Evolutionary conservation across 257 asterid genomes (phyloP).

Genomic region (Striga asiatica): DNA sequence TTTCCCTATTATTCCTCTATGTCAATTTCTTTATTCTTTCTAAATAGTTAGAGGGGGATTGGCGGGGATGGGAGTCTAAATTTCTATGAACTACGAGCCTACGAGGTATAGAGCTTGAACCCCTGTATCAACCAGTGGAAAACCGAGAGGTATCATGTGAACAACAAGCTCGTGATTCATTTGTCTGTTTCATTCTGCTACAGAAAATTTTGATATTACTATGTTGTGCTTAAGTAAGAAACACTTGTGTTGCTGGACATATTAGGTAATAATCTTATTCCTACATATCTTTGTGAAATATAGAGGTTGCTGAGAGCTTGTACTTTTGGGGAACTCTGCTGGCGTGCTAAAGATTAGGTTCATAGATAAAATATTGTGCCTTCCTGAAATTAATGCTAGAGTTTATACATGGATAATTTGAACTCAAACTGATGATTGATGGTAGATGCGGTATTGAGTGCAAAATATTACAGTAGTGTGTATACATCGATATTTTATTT

Average conservation of each 20-base stretch:
- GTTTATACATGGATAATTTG: conserved; percentile 12
- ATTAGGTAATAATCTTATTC: background rate
- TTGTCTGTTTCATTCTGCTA: too few relatives aligned
- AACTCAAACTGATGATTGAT: conserved; percentile 10
- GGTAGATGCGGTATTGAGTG: conserved; percentile 6
- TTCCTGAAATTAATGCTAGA: background rate
- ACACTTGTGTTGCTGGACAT: conserved; percentile 5
- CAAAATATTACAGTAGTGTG: conserved; percentile 4
- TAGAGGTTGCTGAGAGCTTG: background rate
- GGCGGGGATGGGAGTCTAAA: too few relatives aligned
- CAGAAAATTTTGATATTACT: background rate
- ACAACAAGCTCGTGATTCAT: too few relatives aligned
- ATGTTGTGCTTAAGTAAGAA: background rate
- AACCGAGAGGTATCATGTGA: too few relatives aligned
- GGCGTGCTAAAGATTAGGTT: background rate
- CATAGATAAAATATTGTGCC: background rate
- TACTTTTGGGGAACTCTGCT: conserved; percentile 5
- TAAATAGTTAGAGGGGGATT: too few relatives aligned
- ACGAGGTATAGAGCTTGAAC: too few relatives aligned
- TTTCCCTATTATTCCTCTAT: background rate
- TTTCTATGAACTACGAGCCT: too few relatives aligned
- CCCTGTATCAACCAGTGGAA: too few relatives aligned
- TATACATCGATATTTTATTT: background rate
- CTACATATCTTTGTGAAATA: conserved; percentile 4
- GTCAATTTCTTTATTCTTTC: too few relatives aligned